These are phyloP conservation scores for Medicago lupulina DNA, from an alignment of 306 rosid genomes.

Conservation along the genomic window DNA sequence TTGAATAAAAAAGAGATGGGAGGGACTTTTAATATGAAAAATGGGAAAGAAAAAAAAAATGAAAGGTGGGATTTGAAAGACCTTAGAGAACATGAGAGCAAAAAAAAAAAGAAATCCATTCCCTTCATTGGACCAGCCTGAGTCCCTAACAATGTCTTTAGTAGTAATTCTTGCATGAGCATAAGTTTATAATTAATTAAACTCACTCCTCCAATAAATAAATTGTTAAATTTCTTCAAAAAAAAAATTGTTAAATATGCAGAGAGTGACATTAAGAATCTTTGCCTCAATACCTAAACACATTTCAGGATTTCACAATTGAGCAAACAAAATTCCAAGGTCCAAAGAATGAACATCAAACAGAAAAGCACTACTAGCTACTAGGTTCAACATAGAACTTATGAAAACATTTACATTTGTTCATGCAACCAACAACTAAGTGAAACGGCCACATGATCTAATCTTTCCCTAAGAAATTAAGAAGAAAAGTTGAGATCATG, in stretches of 20 bases:
- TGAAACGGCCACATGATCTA: conserved; percentile 93
- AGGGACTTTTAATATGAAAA: not conserved
- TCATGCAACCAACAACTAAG: conserved; percentile 64
- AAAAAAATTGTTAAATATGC: no score
- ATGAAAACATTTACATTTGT: conserved; percentile 28
- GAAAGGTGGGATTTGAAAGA: not conserved
- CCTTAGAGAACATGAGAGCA: not conserved
- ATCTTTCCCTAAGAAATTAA: conserved; percentile 50
- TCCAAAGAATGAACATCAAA: not conserved
- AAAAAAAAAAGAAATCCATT: no score
- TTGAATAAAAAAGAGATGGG: not conserved
- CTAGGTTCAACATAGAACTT: conserved; percentile 26
- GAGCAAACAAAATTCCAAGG: not conserved
- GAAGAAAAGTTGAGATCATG: conserved; percentile 86
- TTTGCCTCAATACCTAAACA: no score
- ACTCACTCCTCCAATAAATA: no score
- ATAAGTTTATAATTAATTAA: no score
- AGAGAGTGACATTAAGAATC: no score
- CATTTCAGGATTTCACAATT: no score
- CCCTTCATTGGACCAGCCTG: no score
- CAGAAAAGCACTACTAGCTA: conserved; percentile 8
- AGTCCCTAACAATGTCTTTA: no score
- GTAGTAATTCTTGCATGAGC: no score
- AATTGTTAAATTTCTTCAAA: no score
- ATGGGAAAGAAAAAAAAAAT: not conserved